Base-by-base conservation (phyloP, 768 basidiomycete genomes). In the Antrodiella citrinella region DNA sequence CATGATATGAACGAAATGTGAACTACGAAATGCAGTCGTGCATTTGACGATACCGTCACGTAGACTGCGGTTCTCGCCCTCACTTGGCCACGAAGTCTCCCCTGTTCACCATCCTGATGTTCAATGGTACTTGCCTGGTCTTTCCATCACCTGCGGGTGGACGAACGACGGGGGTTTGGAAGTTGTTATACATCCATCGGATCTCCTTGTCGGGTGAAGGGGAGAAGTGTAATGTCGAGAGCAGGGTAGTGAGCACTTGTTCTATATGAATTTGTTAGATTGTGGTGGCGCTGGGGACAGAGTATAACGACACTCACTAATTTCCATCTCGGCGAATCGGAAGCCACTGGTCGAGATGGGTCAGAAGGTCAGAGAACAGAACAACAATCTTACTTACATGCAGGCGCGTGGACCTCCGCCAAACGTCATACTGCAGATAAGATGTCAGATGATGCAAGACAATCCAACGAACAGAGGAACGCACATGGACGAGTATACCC, bases 101-200 rank as follows among this genome's bases (percentile, higher is more conserved):
- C n/a, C 56, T 60, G 20, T 50, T 47, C 20, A 63, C 65, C 5
- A 52, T 40, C 51, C 67, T 58, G 23, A 69, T 47, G 26, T 59
- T 56, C 2, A 69, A 47, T 5, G 69, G 70, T 9, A 69, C 59
- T 47, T 65, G 66, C 30, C 67, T 43, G 1, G 66, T 67, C 49
- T 45, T 52, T n/a, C 52, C 48, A 21, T 71, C 69, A 21, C 69
- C 68, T 19, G 59, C 54, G 1, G 69, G 69, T 22, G 65, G 58
- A 41, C 58, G 62, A 24, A 71, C 62, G 1, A 71, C 68, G 20
- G 70, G 69, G 13, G 67, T 62, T 57, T 69, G 68, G 11, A 69
- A 54, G 15, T 60, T 64, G 51, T 66, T 60, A 39, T 64, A 57
- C 54, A 60, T 65, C 70, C 69, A 70, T 44, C 65, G 64, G 21